Evolutionary conservation across 177 flowering plant species (phyloP), one percentile per base, ranked within the genome.

Genomic region (Telopea speciosissima): DNA sequence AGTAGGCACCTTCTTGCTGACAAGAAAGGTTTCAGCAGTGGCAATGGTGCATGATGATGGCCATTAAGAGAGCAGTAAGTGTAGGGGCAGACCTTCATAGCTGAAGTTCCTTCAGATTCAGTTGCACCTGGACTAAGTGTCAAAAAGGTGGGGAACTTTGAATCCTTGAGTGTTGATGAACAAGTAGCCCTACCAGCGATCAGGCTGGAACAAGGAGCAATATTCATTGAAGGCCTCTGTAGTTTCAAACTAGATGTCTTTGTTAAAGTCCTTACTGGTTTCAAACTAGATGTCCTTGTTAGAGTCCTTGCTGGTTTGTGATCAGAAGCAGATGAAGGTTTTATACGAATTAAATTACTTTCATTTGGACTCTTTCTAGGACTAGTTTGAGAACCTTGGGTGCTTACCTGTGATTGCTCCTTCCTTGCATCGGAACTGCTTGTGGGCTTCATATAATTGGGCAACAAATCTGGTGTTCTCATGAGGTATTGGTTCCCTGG

Each of bases 11-110:
- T 80, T 78, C 81, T 87, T 42, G 79, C 71, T 16, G 87, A 86
- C 31, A 82, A 60, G 73, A 87, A 82, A 24, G 73, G 85, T 84
- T 87, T 88, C 70, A 85, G 52, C 1, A 91, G 88, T 33, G 92
- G 91, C 59, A 74, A 70, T 49, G 66, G 75, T 24, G 68, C 79
- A 74, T 87, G 88, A 52, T 65, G 82, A 66, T 83, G 90, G 21
- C 96, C 94, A 69, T 95, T 89, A 65, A 95, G 86, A 70, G 94
- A 92, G 73, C 99, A 95, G 69, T 90, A 93, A 24, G 77, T 87
- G 72, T 85, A 95, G 0, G 89, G 83, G 72, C 97, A 95, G 64
- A 89, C 87, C 78, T 87, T 87, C 79, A 68, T 62, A 9, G 62
- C 79, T 45, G 90, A 72, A 74, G 54, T 73, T 45, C 79, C 80